phyloP scores from a whole-genome alignment of 306 rosid species.

The Rubus parviflorus region DNA sequence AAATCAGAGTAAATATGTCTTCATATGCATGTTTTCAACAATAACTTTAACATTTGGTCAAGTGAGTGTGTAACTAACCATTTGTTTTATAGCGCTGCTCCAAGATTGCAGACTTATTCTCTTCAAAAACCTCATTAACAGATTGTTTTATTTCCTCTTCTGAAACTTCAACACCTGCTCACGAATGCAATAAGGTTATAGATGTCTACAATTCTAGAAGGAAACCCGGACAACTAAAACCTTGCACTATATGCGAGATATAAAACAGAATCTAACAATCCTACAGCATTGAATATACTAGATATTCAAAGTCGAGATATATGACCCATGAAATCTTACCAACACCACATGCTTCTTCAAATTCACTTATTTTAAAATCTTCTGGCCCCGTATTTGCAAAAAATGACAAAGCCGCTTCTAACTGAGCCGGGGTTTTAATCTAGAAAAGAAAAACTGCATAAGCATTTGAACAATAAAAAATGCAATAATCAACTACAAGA shows the following conservation, averaged over 20 bases:
- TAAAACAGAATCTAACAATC: conserved; percentile 2
- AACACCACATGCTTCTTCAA: conserved; percentile 93
- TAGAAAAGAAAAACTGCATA: conserved; percentile 34
- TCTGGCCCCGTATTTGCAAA: conserved; percentile 49
- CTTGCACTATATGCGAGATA: conserved; percentile 2
- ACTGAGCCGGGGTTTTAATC: conserved; percentile 84
- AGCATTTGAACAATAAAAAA: not conserved
- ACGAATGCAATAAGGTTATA: conserved; percentile 14
- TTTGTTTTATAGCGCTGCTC: conserved; percentile 75
- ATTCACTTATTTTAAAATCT: conserved; percentile 48
- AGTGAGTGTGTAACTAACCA: conserved; percentile 36
- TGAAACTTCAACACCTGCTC: conserved; percentile 83
- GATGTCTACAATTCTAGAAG: not conserved
- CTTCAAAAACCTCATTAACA: conserved; percentile 72
- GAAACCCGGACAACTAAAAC: not conserved
- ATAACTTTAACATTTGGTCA: not conserved
- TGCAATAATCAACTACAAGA: not conserved
- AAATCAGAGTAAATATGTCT: not conserved
- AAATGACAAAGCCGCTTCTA: conserved; percentile 79
- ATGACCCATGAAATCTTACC: conserved; percentile 48
- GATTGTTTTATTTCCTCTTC: conserved; percentile 59
- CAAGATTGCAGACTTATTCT: conserved; percentile 60
- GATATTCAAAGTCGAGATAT: not conserved
- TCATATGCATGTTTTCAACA: not conserved
- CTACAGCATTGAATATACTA: conserved; percentile 7